Evolutionary conservation across 208 protist genomes (phyloP), one percentile per base, ranked within the genome.

Genomic region (Leishmania aethiopica): DNA sequence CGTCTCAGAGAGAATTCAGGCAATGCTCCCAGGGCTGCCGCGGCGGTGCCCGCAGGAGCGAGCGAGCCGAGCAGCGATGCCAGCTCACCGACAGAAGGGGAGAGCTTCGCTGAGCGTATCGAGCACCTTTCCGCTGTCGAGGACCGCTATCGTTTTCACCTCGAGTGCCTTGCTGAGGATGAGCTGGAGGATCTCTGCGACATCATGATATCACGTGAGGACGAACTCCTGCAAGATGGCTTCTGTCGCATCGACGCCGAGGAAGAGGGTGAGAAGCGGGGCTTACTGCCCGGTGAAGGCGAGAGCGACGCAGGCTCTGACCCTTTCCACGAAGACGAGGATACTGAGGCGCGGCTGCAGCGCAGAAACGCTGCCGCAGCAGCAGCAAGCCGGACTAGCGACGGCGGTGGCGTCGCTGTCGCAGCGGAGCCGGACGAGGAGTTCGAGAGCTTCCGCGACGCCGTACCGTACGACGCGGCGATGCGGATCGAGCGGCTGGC

Each of bases 161-260:
- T 92, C 17, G 86, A 86, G 78, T 78, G 83, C 57, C 57, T 86
- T 71, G 88, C 81, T 15, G 71, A 83, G 47, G 80, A 78, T 40
- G 82, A 81, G 57, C 51, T 90, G 70, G 84, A 88, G 40, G 78
- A 86, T 17, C 81, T 92, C 19, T 92, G 89, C 72, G 89, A 92
- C 53, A 70, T 81, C 3, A 90, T 92, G 89, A 83, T 92, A 25
- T 75, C 88, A 11, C 75, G 84, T 25, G 89, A 92, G 53, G 84
- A 87, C 73, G 74, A 83, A 28, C 79, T 90, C 19, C 75, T 88
- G 19, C 81, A 90, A 55, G 83, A 87, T 66, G 84, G 90, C 64
- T 82, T 91, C 77, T 75, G 75, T 69, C 82, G 81, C 77, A 84
- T 87, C 64, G 83, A 87, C 72, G 82, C 81, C 10, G 86, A 91